Evolutionary conservation across 139 green algal genomes (phyloP).

Genomic region (Coelastrella sp.): DNA sequence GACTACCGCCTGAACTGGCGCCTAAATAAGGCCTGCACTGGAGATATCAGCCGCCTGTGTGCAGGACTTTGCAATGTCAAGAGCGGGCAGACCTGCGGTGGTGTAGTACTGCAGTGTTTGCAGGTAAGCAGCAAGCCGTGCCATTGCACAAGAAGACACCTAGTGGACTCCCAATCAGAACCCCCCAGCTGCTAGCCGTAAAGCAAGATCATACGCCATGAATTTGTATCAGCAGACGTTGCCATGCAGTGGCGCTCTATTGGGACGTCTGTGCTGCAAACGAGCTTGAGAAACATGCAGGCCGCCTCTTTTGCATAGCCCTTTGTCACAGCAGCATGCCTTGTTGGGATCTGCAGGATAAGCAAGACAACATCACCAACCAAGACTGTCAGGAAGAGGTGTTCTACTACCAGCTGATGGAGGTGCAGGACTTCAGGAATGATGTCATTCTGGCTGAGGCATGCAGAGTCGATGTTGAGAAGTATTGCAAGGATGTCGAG

Average conservation of each 20-base stretch:
- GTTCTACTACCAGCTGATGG: slow-evolving; percentile 89
- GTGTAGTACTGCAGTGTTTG: slow-evolving; percentile 87
- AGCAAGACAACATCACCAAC: slow-evolving; percentile 81
- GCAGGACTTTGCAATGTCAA: slow-evolving; percentile 65
- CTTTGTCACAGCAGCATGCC: too few species aligned
- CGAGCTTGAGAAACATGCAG: too few species aligned
- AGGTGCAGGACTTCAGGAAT: slow-evolving; percentile 77
- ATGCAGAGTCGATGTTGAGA: slow-evolving; percentile 79
- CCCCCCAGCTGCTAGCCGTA: too few species aligned
- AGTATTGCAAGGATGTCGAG: slow-evolving; percentile 80
- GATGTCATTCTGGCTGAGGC: slow-evolving; percentile 81
- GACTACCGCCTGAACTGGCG: slow-evolving; percentile 93
- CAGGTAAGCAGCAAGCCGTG: slow-evolving; percentile 43
- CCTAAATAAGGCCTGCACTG: slow-evolving; percentile 81
- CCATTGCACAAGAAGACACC: too few species aligned
- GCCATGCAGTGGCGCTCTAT: too few species aligned
- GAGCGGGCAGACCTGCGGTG: slow-evolving; percentile 69
- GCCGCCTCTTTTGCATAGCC: background rate
- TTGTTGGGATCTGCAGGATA: slow-evolving; percentile 63
- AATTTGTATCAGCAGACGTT: too few species aligned
- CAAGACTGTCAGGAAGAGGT: slow-evolving; percentile 86
- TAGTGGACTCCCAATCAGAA: too few species aligned
- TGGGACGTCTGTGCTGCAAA: too few species aligned
- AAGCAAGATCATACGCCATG: too few species aligned
- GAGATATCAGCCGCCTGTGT: slow-evolving; percentile 84